Base-by-base conservation (phyloP, 2,329 filamentous ascomycete genomes). In the Fusarium protoensiforme region DNA sequence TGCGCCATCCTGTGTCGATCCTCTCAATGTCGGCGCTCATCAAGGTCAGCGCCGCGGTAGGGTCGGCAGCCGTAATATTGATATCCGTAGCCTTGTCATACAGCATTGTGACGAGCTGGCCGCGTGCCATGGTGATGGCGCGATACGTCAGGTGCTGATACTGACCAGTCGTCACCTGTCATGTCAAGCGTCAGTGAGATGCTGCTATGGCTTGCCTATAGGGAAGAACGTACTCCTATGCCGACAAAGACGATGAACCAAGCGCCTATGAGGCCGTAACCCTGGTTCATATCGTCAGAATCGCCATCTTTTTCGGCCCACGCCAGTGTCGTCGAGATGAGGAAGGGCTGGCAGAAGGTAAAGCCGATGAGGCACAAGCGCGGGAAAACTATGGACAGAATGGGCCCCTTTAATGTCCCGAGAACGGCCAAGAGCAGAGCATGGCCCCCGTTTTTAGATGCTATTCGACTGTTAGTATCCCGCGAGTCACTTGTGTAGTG, bases 1-100 rank as follows among this genome's bases (percentile, higher is more conserved):
- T 79, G n/a, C 77, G 74, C 53, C 82, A 80, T 0, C 82, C 81
- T 0, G 75, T 71, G 3, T 77, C 77, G 13, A 86, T 82, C 1
- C 81, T 80, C 61, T 85, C 84, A 18, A 86, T 80, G 41, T 87
- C 85, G 4, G 83, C 78, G 41, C 81, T 84, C 83, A 87, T 86
- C 7, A 87, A 74, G 5, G 85, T 86, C 53, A 86, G 71, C 0
- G 83, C 78, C 0, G 82, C 81, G 0, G 81, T 79, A 1, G 83
- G 79, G 24, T 83, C 81, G 10, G 80, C 76, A 2, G 78, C 71
- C 1, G 77, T 74, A 8, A 82, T 72, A 4, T 71, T 75, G 18
- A 82, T 67, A 14, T 74, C 65, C 1, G 75, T 77, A 13, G 77
- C 78, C 46, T 81, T 78, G 43, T 72, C 61, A 35, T 80, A 80